Conservation (phyloP, 495 filamentous ascomycete genomes). For the Penicillium lividum region DNA sequence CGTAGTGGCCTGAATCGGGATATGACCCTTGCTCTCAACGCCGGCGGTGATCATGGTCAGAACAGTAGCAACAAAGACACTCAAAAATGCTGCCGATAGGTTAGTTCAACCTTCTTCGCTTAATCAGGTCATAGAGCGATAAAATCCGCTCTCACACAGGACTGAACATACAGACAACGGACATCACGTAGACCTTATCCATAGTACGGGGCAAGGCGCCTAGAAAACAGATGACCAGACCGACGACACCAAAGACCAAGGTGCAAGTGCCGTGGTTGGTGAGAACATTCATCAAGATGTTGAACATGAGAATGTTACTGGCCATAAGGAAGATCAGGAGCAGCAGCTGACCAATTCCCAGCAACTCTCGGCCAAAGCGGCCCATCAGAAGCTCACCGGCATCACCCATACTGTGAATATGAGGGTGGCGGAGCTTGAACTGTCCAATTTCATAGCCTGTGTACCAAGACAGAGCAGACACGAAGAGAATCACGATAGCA, state of each 20-base stretch:
- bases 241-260: conserved; percentile 65
- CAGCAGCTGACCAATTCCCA: conserved; percentile 61
- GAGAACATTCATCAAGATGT: conserved; percentile 64
- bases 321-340: conserved; percentile 74
- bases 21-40: conserved; percentile 33
- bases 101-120: background rate
- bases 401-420: conserved; percentile 70
- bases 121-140: background rate
- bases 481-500: conserved; percentile 56
- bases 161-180: conserved; percentile 51
- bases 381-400: conserved; percentile 68
- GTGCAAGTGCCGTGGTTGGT: conserved; percentile 66
- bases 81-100: conserved; percentile 49
- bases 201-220: conserved; percentile 66
- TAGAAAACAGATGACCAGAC: conserved; percentile 61
- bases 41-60: conserved; percentile 70
- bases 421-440: conserved; percentile 37
- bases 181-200: conserved; percentile 57
- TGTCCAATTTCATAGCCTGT: conserved; percentile 41
- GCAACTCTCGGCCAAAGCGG: conserved; percentile 60
- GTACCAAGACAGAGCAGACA: conserved; percentile 66
- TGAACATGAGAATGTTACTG: conserved; percentile 68
- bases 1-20: conserved; percentile 21
- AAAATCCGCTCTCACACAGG: background rate
- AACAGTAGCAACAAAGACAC: conserved; percentile 65